Conservation (phyloP, 179 eudicot species). For the Carnegiea gigantea region DNA sequence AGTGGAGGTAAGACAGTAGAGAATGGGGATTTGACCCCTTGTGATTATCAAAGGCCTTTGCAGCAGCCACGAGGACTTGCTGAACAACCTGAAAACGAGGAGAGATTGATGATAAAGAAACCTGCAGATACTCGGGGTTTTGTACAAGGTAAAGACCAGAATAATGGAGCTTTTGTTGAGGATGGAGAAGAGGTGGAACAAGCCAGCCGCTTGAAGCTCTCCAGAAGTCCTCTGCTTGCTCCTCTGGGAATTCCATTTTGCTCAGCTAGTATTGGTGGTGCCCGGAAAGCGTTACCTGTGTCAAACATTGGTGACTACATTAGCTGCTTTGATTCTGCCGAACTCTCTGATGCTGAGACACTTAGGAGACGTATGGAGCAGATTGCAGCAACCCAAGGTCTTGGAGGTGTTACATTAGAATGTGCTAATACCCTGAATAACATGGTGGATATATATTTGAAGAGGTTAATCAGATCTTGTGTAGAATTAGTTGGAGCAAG, state of each 20-base stretch:
- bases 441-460: conserved; percentile 81
- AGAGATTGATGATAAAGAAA: conserved; percentile 42
- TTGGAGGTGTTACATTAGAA: conserved; percentile 70
- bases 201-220: conserved; percentile 27
- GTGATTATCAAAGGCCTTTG: conserved; percentile 52
- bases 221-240: conserved; percentile 56
- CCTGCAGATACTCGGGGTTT: conserved; percentile 41
- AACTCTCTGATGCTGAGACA: conserved; percentile 50
- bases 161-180: conserved; percentile 30
- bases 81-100: conserved; percentile 46
- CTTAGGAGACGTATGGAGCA: conserved; percentile 81
- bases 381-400: conserved; percentile 58
- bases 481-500: conserved; percentile 60
- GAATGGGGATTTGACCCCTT: conserved; percentile 51
- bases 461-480: conserved; percentile 69
- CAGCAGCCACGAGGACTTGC: conserved; percentile 55
- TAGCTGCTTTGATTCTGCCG: conserved; percentile 44
- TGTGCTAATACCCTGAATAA: conserved; percentile 65
- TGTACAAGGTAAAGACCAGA: conserved; percentile 50
- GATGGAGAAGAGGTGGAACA: conserved; percentile 45
- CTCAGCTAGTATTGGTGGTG: conserved; percentile 64
- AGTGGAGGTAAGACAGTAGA: conserved; percentile 44
- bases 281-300: conserved; percentile 51
- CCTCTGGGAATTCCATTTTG: conserved; percentile 75
- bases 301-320: conserved; percentile 37